These are phyloP conservation scores for Metschnikowia borealis DNA, from an alignment of 805 yeast species.

Conservation along the genomic window DNA sequence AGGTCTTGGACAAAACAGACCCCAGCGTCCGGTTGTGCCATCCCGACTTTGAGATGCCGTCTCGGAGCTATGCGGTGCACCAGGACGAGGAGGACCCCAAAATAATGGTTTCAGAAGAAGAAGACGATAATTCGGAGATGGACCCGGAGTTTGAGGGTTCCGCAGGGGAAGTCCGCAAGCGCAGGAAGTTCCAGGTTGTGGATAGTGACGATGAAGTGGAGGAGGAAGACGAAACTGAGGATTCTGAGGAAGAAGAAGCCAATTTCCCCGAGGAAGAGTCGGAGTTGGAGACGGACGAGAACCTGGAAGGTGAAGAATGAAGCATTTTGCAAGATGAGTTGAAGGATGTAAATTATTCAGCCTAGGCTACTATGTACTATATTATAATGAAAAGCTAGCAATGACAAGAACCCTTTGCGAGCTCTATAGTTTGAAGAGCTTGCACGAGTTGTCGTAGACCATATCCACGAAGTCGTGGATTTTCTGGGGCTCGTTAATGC, in stretches of 20 bases:
- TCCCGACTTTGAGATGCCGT: constrained; percentile 13
- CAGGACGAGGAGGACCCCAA: constrained; percentile 9
- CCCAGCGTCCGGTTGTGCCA: constrained; percentile 9
- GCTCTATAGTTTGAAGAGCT: constrained; percentile 22
- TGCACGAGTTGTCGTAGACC: constrained; percentile 34
- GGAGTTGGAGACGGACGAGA: not conserved
- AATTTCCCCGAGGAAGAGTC: constrained; percentile 5
- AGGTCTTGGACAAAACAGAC: constrained; percentile 12
- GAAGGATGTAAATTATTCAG: not conserved
- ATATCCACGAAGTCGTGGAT: constrained; percentile 31
- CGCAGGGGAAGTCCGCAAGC: not conserved
- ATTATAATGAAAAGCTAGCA: not conserved
- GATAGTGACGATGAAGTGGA: constrained; percentile 16
- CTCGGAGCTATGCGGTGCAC: constrained; percentile 3
- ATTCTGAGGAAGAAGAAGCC: constrained; percentile 6
- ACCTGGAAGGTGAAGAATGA: not conserved
- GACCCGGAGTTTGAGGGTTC: constrained; percentile 11
- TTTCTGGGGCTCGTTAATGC: constrained; percentile 24
- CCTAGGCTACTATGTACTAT: not conserved
- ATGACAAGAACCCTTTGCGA: too few relatives aligned
- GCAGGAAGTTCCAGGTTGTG: constrained; percentile 3
- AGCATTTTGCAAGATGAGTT: not conserved
- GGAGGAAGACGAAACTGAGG: constrained; percentile 14
- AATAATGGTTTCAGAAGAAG: constrained; percentile 6
- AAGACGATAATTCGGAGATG: constrained; percentile 2